Evolutionary conservation across 1,284 basidiomycete species (phyloP), one percentile per base, ranked within the genome.

Genomic region (Leccinum angustisporum): DNA sequence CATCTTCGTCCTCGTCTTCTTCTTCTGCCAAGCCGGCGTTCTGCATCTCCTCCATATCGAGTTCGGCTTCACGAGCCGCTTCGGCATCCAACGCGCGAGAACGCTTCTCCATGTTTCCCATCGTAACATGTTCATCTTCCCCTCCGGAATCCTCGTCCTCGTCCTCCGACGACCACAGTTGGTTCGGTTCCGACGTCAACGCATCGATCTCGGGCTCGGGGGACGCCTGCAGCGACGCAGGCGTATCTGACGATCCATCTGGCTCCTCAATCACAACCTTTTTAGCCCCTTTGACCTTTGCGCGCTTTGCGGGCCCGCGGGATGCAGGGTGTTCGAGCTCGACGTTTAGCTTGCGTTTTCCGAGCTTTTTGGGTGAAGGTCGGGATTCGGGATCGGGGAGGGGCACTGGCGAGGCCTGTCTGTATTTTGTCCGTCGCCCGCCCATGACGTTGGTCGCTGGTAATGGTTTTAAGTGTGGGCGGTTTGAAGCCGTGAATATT

Each of bases 371-470:
- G 2, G 78, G 72, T 5, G 83, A 81, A 9, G 74, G 66, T 60
- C 67, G 62, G 3, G 66, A 66, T 9, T 72, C 69, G 11, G 75
- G 77, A 25, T 85, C 79, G 13, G 62, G 69, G 21, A 95, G 72
- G 48, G 93, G 86, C 62, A 79, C 79, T 2, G 94, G 94, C 5
- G 87, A 80, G 0, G 81, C 85, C 78, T 98, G 95, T 81, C 97
- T 97, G 79, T 92, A 91, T 78, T 92, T 94, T 67, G 94, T 87
- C 70, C 94, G 88, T 74, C 94, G 86, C 70, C 95, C 95, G 16
- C 74, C 73, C 71, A 76, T 75, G 54, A 27, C 21, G 63, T 58
- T 9, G 60, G 16, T 56, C 57, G 3, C 27, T 54, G 48, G n/a
- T 18, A 46, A 46, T 46, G 40, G 9, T 40, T 40, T 40, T 40